Base-by-base conservation (phyloP, 192 early-diverging fungal species). In the Coemansia sp. region DNA sequence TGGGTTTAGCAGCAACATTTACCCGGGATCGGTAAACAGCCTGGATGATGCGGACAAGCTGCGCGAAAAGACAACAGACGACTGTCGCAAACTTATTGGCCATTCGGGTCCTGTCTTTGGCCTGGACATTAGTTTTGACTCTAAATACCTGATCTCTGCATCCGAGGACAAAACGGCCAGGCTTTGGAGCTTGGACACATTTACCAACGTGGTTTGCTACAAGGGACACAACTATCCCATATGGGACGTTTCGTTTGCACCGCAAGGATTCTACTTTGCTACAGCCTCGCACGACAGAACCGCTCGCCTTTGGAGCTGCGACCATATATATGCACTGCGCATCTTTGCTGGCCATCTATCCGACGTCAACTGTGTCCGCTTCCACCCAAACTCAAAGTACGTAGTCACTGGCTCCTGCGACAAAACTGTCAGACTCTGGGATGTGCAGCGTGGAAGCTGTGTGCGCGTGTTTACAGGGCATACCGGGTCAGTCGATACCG, bases 271-370 rank as follows among this genome's bases (percentile, higher is more conserved):
- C 63, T 99, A 99, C 79, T 99, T 99, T 87, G 98, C 94, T 5
- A 98, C 95, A 4, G 93, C 93, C 0, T 93, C 92, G 19, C 94
- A 96, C 71, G 98, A 99, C 79, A 85, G 92, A 66, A 99, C 96
- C 0, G 94, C 98, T 32, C 84, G 96, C 44, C 84, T 99, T 19
- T 99, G 96, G 96, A 93, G 94, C 70, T 92, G 91, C 67, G 98
- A 99, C 72, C 96, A 97, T 67, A 94, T 98, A 44, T 91, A 93
- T 72, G 94, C 96, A 12, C 74, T 99, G 71, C 89, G 98, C 61
- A 91, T 99, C 40, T 98, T 99, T 89, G 96, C 94, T 61, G 98
- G 98, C 20, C 98, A 99, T 84, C 74, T 95, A 49, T 93, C 95
- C 0, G 98, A 99, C 80, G 98, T 99, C 10, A 95, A 98, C 63